A percentile compares a stretch with the other conserved stretches of the same genome.
Evolutionary conservation across 163 green algal species (phyloP).

Genomic region (Volvox carteri): DNA sequence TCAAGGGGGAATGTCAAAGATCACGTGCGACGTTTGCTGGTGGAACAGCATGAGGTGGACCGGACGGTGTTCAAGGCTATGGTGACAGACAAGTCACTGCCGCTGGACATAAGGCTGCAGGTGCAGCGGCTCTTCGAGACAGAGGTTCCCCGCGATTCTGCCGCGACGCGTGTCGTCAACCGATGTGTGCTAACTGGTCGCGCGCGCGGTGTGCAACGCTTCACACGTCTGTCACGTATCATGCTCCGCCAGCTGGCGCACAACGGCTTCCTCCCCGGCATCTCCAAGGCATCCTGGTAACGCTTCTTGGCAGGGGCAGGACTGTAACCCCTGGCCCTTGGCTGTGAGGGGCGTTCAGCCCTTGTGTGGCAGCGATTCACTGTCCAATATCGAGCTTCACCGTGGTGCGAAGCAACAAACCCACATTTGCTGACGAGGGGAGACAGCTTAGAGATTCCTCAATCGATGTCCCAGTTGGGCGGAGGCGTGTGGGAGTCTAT

Average conservation of each 20-base stretch:
- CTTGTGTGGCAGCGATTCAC: no score
- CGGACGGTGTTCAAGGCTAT: slow-evolving; percentile 72
- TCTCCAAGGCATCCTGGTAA: slow-evolving; percentile 72
- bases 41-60: slow-evolving; percentile 73
- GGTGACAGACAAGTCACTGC: slow-evolving; percentile 65
- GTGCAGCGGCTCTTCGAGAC: slow-evolving; percentile 78
- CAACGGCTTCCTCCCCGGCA: slow-evolving; percentile 68
- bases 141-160: slow-evolving; percentile 70
- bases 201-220: slow-evolving; percentile 61
- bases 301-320: no score
- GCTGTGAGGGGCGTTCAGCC: no score
- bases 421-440: no score
- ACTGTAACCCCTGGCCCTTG: no score
- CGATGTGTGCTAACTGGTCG: slow-evolving; percentile 74
- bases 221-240: slow-evolving; percentile 69
- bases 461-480: no score
- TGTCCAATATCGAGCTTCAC: no score
- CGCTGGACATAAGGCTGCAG: slow-evolving; percentile 70
- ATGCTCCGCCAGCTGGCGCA: slow-evolving; percentile 74
- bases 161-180: slow-evolving; percentile 68
- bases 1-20: slow-evolving; percentile 62
- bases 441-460: no score
- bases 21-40: slow-evolving; percentile 66
- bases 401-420: no score
- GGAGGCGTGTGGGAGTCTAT: no score